A percentile compares a stretch with the other conserved stretches of the same genome.
phyloP scores from a whole-genome alignment of 768 basidiomycete species.

The Phylloporus scabripes region DNA sequence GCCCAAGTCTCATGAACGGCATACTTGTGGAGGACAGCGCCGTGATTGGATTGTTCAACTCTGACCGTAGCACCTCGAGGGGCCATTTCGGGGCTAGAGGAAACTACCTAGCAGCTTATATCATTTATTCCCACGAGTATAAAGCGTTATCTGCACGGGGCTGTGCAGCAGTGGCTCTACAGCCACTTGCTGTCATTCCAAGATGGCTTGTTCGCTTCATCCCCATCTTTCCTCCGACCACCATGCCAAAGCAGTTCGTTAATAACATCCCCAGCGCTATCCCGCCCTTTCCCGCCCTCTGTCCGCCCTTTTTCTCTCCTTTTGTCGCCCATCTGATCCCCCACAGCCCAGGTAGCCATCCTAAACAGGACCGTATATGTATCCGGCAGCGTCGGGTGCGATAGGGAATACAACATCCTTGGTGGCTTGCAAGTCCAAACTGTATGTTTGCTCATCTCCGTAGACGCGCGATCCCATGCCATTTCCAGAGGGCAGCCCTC shows the following conservation, averaged over 20 bases:
- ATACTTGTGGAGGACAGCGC: background rate
- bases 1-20: background rate
- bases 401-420: slow-evolving; percentile 28
- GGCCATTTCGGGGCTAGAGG: no score
- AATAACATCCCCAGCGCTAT: background rate
- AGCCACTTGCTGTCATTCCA: background rate
- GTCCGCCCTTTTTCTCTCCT: background rate
- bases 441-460: slow-evolving; percentile 20
- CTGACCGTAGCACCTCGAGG: no score
- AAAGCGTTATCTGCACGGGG: no score
- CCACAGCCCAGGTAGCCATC: slow-evolving; percentile 1
- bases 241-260: background rate
- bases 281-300: background rate
- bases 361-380: slow-evolving; percentile 29
- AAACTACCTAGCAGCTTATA: no score
- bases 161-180: no score
- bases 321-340: background rate
- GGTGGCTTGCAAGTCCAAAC: slow-evolving; percentile 36
- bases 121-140: no score
- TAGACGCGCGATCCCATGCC: background rate
- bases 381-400: slow-evolving; percentile 37
- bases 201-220: background rate
- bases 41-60: no score
- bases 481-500: slow-evolving; percentile 32
- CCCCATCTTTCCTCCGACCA: background rate